These are phyloP conservation scores for Dryadomyces quercivorus DNA, from an alignment of 2,329 filamentous ascomycete species.

Conservation along the genomic window DNA sequence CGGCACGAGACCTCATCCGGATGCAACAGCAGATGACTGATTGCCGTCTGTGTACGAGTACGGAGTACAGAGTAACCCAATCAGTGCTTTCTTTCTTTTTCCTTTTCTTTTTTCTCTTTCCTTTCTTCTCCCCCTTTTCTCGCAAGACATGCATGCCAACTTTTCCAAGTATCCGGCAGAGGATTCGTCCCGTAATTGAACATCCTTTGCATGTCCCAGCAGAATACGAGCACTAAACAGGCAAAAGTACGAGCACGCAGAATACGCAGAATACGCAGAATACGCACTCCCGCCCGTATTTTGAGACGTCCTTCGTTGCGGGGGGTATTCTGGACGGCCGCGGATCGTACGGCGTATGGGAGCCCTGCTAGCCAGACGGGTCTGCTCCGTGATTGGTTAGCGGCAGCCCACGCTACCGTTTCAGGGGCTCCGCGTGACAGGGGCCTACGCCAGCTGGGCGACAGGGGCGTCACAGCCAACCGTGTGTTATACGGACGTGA, in stretches of 20 bases:
- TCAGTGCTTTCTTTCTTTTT: background rate
- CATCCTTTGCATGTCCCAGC: background rate
- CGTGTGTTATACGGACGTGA: background rate
- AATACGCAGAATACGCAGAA: too few relatives aligned
- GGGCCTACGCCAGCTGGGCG: background rate
- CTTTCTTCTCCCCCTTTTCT: background rate
- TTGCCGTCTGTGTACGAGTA: too few relatives aligned
- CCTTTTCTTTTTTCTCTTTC: background rate
- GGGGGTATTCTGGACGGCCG: too few relatives aligned
- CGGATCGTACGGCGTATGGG: too few relatives aligned
- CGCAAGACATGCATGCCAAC: background rate
- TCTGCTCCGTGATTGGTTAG: background rate
- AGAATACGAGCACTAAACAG: background rate
- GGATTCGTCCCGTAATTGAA: too few relatives aligned
- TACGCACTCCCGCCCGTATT: too few relatives aligned
- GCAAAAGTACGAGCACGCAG: too few relatives aligned
- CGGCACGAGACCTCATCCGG: too few relatives aligned
- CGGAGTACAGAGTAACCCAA: too few relatives aligned
- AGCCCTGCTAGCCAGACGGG: too few relatives aligned
- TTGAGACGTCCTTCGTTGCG: too few relatives aligned
- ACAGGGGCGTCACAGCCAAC: background rate
- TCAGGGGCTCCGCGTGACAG: background rate
- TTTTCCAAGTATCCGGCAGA: background rate
- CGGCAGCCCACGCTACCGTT: background rate
- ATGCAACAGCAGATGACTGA: too few relatives aligned